Evolutionary conservation across 495 filamentous ascomycete species (phyloP).

Genomic region (Talaromyces borbonicus): DNA sequence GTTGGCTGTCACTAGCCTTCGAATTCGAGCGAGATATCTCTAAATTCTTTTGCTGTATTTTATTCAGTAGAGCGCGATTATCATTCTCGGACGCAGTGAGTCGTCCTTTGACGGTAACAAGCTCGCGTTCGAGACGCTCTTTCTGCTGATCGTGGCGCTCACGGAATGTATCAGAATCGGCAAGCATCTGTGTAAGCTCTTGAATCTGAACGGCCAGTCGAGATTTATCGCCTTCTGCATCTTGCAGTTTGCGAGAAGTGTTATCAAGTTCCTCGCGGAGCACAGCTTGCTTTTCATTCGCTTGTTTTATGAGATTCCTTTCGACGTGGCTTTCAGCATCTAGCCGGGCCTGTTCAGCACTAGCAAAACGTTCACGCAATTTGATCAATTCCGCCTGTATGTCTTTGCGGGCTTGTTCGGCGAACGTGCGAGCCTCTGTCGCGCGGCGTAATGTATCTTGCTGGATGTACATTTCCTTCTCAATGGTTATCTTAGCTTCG

Average conservation of each 20-base stretch:
- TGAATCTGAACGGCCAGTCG: slow-evolving; percentile 67
- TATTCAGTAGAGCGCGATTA: slow-evolving; percentile 89
- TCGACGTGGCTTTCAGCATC: slow-evolving; percentile 76
- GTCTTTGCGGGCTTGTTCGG: slow-evolving; percentile 82
- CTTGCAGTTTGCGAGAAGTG: slow-evolving; percentile 57
- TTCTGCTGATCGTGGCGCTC: slow-evolving; percentile 85
- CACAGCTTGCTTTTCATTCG: slow-evolving; percentile 71
- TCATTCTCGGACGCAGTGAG: slow-evolving; percentile 93
- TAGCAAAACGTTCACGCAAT: slow-evolving; percentile 70
- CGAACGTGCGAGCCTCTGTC: slow-evolving; percentile 64
- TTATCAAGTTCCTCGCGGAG: slow-evolving; percentile 70
- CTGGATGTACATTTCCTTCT: slow-evolving; percentile 97
- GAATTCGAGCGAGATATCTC: slow-evolving; percentile 90
- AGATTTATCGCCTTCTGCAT: slow-evolving; percentile 65
- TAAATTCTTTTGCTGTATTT: slow-evolving; percentile 94
- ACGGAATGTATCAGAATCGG: slow-evolving; percentile 80
- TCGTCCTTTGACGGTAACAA: slow-evolving; percentile 86
- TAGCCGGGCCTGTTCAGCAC: slow-evolving; percentile 74
- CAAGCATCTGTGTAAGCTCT: slow-evolving; percentile 70
- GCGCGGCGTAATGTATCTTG: slow-evolving; percentile 87
- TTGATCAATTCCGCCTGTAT: slow-evolving; percentile 75
- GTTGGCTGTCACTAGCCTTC: slow-evolving; percentile 73
- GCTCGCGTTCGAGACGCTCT: slow-evolving; percentile 81
- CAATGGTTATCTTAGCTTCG: slow-evolving; percentile 91
- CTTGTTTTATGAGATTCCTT: slow-evolving; percentile 63